Percentiles rank a stretch among this genome's conserved stretches.
Evolutionary conservation across 352 stramenopile species (phyloP).

Genomic region (Pythium angustatum): DNA sequence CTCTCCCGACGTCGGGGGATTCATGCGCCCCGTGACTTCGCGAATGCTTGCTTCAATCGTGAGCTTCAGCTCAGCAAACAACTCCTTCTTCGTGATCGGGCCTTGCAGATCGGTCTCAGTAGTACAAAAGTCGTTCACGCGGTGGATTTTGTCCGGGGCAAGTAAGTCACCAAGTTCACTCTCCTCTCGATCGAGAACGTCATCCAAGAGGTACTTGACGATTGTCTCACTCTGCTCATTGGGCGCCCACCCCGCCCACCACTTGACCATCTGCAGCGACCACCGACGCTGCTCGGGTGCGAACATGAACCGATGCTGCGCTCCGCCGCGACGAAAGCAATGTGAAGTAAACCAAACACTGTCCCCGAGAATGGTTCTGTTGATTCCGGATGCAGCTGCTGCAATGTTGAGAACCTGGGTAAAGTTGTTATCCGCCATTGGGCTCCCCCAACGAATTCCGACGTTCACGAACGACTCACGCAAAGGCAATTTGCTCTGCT

Average conservation of each 20-base stretch:
- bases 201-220: slow-evolving; percentile 11
- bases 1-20: no score
- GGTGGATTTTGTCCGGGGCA: slow-evolving; percentile 10
- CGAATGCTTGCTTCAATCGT: no score
- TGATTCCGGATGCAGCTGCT: not conserved
- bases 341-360: slow-evolving; percentile 17
- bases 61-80: not conserved
- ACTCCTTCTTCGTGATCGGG: no score
- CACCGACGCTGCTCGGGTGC: slow-evolving; percentile 17
- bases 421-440: slow-evolving; percentile 13
- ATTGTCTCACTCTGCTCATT: slow-evolving; percentile 21
- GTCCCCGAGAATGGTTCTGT: slow-evolving; percentile 7
- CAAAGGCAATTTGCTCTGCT: no score
- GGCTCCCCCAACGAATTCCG: not conserved
- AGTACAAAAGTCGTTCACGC: no score
- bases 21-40: no score
- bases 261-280: slow-evolving; percentile 28
- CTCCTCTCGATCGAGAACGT: slow-evolving; percentile 20
- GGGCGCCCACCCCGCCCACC: slow-evolving; percentile 6
- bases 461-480: slow-evolving; percentile 6
- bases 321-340: slow-evolving; percentile 10
- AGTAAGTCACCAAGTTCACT: slow-evolving; percentile 5
- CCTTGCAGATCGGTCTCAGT: no score
- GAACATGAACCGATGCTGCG: slow-evolving; percentile 33
- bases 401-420: not conserved